Conservation (phyloP, 108 stramenopile species). For the Hondaea fermentalgiana region DNA sequence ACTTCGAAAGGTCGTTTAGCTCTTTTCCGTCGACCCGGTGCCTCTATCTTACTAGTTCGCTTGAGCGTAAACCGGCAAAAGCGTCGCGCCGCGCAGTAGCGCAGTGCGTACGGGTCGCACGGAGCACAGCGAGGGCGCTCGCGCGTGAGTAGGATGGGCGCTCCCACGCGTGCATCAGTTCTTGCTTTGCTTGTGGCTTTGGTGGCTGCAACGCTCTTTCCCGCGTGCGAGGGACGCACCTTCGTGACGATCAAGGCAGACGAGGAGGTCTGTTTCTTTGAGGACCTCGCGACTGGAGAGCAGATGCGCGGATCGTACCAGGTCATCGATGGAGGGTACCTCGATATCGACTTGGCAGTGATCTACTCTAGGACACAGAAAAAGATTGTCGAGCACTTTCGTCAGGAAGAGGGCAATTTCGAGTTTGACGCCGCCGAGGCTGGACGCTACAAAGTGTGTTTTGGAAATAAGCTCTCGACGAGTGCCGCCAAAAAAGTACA, state of each 20-base stretch:
- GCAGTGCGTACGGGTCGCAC: no score
- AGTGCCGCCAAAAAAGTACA: background rate
- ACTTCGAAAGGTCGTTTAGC: no score
- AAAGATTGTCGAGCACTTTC: background rate
- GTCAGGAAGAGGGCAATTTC: slow-evolving; percentile 10
- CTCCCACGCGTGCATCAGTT: no score
- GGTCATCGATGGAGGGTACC: slow-evolving; percentile 16
- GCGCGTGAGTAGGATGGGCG: no score
- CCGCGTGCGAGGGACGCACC: background rate
- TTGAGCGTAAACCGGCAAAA: no score
- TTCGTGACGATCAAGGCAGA: slow-evolving; percentile 10
- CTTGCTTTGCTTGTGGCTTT: background rate
- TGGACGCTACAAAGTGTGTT: slow-evolving; percentile 18
- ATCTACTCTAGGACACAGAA: background rate
- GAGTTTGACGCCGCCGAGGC: background rate
- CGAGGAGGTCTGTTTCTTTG: slow-evolving; percentile 18
- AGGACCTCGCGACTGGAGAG: background rate
- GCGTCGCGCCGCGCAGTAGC: no score
- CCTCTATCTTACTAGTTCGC: no score
- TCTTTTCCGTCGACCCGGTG: no score
- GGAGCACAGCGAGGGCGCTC: no score
- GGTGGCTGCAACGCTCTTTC: background rate
- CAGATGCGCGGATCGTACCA: slow-evolving; percentile 17
- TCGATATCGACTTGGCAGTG: background rate
- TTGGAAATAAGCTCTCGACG: background rate